Percentiles rank a stretch among this genome's conserved stretches.
Conservation (phyloP, 768 basidiomycete species). For the Lentinus brumalis region DNA sequence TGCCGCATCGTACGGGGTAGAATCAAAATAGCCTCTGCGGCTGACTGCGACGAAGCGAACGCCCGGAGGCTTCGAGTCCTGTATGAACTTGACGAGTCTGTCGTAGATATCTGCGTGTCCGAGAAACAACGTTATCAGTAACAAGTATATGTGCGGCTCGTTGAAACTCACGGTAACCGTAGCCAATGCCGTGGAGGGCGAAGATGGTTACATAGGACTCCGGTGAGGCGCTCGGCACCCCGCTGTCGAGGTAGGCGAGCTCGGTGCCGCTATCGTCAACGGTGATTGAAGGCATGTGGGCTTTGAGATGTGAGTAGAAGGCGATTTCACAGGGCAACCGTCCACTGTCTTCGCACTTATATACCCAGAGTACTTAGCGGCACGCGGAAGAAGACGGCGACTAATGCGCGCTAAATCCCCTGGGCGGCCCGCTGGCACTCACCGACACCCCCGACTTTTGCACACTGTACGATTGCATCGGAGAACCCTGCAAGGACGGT, state of each 20-base stretch:
- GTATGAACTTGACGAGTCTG: background rate
- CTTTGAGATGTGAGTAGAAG: too few relatives aligned
- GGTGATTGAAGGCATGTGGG: background rate
- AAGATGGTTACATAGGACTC: constrained; percentile 4
- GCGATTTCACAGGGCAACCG: too few relatives aligned
- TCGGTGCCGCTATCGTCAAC: background rate
- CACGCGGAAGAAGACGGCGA: too few relatives aligned
- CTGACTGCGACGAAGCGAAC: constrained; percentile 27
- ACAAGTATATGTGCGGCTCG: background rate
- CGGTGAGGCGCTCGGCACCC: background rate
- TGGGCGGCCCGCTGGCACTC: too few relatives aligned
- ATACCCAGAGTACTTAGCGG: too few relatives aligned
- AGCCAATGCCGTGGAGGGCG: constrained; percentile 6
- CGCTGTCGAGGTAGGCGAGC: constrained; percentile 5
- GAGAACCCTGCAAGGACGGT: too few relatives aligned
- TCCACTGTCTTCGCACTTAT: too few relatives aligned
- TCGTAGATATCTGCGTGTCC: background rate
- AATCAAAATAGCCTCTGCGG: constrained; percentile 28
- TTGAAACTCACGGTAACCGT: background rate
- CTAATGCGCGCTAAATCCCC: too few relatives aligned
- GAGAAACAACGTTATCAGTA: background rate
- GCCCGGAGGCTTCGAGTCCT: background rate
- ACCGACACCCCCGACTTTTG: too few relatives aligned
- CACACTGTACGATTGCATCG: too few relatives aligned
- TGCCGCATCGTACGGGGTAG: constrained; percentile 20